Conservation (phyloP, 2,329 filamentous ascomycete genomes). For the Aspergillus japonicus region DNA sequence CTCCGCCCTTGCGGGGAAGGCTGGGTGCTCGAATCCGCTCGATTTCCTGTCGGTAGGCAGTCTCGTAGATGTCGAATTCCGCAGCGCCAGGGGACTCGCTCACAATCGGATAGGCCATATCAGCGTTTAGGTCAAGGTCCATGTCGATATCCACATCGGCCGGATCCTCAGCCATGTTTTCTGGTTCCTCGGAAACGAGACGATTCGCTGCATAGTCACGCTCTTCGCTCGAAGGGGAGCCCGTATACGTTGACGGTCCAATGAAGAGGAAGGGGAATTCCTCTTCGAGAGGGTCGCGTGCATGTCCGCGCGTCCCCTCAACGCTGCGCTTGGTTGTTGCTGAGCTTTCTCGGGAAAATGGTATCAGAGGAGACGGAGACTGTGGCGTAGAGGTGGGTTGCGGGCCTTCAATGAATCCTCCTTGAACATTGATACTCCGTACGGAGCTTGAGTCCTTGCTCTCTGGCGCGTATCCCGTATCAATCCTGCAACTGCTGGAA, state of each 20-base stretch:
- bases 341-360: constrained; percentile 30
- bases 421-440: constrained; percentile 20
- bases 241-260: constrained; percentile 56
- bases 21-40: constrained; percentile 61
- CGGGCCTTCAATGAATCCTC: constrained; percentile 18
- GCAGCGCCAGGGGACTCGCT: constrained; percentile 82
- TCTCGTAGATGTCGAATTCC: constrained; percentile 85
- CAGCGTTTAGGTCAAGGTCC: background rate
- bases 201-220: constrained; percentile 10
- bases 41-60: constrained; percentile 80
- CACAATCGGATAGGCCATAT: constrained; percentile 50
- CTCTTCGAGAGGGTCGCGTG: constrained; percentile 63
- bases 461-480: constrained; percentile 19
- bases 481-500: constrained; percentile 15
- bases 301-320: constrained; percentile 58
- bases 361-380: constrained; percentile 28
- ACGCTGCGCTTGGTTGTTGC: constrained; percentile 38
- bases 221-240: constrained; percentile 22
- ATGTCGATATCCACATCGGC: constrained; percentile 23
- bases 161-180: constrained; percentile 34
- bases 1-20: constrained; percentile 39
- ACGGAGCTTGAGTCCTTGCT: constrained; percentile 28
- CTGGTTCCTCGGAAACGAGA: constrained; percentile 23
- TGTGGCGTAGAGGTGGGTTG: constrained; percentile 24
- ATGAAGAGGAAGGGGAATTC: constrained; percentile 73